Evolutionary conservation across 1,284 basidiomycete genomes (phyloP), one percentile per base, ranked within the genome.

Genomic region (Papiliotrema terrestris): DNA sequence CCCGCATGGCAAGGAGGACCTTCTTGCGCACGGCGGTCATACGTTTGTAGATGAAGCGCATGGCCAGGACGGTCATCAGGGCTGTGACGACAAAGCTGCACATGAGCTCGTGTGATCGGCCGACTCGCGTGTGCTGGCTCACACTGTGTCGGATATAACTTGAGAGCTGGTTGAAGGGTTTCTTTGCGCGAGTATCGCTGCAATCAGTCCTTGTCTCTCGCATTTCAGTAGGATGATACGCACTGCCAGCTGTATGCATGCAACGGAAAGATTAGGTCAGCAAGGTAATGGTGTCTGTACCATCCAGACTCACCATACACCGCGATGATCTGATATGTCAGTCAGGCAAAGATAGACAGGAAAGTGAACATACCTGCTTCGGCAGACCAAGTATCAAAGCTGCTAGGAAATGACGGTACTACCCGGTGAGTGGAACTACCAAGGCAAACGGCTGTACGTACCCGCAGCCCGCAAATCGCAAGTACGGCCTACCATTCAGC

Each of bases 41-140:
- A 74, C 85, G 74, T 51, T 74, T 78, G 65, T 84, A 84, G 65
- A 96, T 88, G 72, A 88, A 96, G 85, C 89, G 92, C 76, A 89
- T 86, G 0, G 91, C 88, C 36, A 79, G 72, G 46, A 89, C 60
- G 0, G 92, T 95, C 60, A 95, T 82, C 25, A 91, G 62, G 62
- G 60, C 29, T 2, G 45, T 20, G 6, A 52, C 58, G 44, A 36
- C 50, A 36, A 52, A 60, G 2, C 45, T 59, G 54, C 19, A 15
- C 22, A 17, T 26, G 46, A 45, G 19, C 47, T 42, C 20, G n/a
- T 32, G 11, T 35, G 8, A 26, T 35, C 42, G 26, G 23, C 29
- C 15, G 8, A 25, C 36, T 15, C 41, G 4, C 20, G 3, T 17
- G 11, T 11, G 29, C 29, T 6, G 2, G 66, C 83, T 29, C 89